Evolutionary conservation across 768 basidiomycete species (phyloP).

Genomic region (Mycena chlorophos): DNA sequence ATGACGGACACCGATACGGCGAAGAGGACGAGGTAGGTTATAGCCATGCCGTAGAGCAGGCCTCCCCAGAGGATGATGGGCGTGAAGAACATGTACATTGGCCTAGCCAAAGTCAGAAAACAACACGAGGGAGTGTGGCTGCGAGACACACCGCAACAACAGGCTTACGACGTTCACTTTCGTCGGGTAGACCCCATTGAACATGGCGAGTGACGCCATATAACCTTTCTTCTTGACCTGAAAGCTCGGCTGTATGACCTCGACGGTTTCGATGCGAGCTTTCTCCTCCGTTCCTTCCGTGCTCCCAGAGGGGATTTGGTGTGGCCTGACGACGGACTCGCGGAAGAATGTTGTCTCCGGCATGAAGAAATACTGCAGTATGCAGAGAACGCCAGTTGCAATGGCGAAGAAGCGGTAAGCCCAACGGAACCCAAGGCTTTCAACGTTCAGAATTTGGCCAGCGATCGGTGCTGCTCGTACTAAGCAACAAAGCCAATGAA

Average conservation of each 20-base stretch:
- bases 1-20: constrained; percentile 14
- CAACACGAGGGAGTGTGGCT: neutral
- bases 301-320: neutral
- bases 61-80: constrained; percentile 14
- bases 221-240: neutral
- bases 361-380: constrained; percentile 12
- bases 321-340: neutral
- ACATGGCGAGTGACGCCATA: constrained; percentile 2
- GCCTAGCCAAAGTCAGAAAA: neutral
- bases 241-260: neutral
- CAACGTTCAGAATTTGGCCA: constrained; percentile 10
- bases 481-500: neutral
- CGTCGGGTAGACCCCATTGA: constrained; percentile 12
- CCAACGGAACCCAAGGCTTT: constrained; percentile 10
- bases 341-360: constrained; percentile 15
- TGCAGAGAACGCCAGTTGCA: constrained; percentile 9
- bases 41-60: constrained; percentile 5
- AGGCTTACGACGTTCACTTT: constrained; percentile 4
- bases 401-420: constrained; percentile 17
- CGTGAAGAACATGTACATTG: constrained; percentile 13
- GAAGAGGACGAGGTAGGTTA: constrained; percentile 9
- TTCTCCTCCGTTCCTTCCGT: constrained; percentile 9
- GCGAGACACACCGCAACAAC: constrained; percentile 3
- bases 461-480: constrained; percentile 1
- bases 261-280: neutral